These are phyloP conservation scores for Stephania yunnanensis DNA, from an alignment of 164 flowering plant species.

Conservation along the genomic window DNA sequence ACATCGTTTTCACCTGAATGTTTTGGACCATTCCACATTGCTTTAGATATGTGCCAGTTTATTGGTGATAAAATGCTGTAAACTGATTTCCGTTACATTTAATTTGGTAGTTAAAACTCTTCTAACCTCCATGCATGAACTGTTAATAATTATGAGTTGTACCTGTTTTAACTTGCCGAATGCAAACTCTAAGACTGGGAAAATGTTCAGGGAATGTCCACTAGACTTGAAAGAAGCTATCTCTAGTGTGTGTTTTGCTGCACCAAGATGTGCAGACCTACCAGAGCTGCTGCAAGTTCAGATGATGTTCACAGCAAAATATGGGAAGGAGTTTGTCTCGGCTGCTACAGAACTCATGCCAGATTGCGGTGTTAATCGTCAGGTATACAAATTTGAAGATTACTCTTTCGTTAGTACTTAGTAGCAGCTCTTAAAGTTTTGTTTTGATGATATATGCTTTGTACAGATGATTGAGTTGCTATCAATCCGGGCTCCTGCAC, in stretches of 20 bases:
- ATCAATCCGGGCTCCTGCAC: conserved; percentile 83
- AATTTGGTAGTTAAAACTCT: conserved; percentile 1
- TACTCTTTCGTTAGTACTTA: no score
- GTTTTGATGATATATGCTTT: neutral
- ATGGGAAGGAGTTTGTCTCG: conserved; percentile 83
- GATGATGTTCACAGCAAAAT: conserved; percentile 65
- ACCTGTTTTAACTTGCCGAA: neutral
- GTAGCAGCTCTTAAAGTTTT: no score
- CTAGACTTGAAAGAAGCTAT: conserved; percentile 94
- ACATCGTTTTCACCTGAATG: no score
- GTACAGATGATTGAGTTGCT: conserved; percentile 77
- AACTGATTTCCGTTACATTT: neutral
- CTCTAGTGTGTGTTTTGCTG: conserved; percentile 91
- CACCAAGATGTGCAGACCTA: conserved; percentile 96
- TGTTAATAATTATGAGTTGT: neutral
- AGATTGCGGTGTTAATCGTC: conserved; percentile 94
- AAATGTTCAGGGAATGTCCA: conserved; percentile 79
- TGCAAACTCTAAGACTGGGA: conserved; percentile 6
- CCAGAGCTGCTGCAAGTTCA: conserved; percentile 92
- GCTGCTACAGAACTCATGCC: conserved; percentile 94
- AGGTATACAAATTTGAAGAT: conserved; percentile 36
- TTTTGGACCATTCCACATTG: neutral
- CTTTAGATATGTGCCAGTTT: neutral
- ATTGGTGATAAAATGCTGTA: neutral
- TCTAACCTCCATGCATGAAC: neutral